Percentiles rank a stretch among this genome's conserved stretches.
These are phyloP conservation scores for Tricholoma sp. DNA, from an alignment of 768 basidiomycete species.

Conservation along the genomic window DNA sequence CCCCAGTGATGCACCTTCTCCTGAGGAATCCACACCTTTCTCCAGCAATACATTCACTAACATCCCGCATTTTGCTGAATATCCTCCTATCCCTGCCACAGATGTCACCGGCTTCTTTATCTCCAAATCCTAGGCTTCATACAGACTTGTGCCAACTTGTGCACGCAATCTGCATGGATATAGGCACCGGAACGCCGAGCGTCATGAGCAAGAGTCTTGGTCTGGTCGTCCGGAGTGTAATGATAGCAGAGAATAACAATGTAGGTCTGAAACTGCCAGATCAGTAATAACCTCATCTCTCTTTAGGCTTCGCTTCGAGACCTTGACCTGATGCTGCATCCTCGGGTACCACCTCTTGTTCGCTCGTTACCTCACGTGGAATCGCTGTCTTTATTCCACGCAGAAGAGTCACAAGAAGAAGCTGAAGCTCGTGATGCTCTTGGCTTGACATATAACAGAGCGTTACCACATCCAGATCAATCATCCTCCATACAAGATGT, in stretches of 20 bases:
- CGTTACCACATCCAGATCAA: background rate
- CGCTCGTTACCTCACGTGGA: slow-evolving; percentile 64
- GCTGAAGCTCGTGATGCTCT: slow-evolving; percentile 36
- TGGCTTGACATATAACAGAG: slow-evolving; percentile 21
- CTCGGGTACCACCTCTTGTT: slow-evolving; percentile 72
- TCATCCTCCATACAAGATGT: slow-evolving; percentile 16
- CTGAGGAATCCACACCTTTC: slow-evolving; percentile 48
- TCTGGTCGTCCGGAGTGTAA: slow-evolving; percentile 36
- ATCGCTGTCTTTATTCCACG: slow-evolving; percentile 51
- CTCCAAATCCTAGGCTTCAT: slow-evolving; percentile 47
- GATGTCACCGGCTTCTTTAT: slow-evolving; percentile 50
- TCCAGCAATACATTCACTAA: slow-evolving; percentile 51
- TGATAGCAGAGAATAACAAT: slow-evolving; percentile 7
- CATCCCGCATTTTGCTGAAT: slow-evolving; percentile 53
- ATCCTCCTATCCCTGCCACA: slow-evolving; percentile 52
- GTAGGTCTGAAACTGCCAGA: slow-evolving; percentile 6
- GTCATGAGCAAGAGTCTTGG: slow-evolving; percentile 58
- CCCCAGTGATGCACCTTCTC: slow-evolving; percentile 44
- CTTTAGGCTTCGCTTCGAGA: slow-evolving; percentile 23
- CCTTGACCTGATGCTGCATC: slow-evolving; percentile 68
- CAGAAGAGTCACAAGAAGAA: slow-evolving; percentile 67
- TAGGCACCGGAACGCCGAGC: slow-evolving; percentile 50
- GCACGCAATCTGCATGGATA: slow-evolving; percentile 40
- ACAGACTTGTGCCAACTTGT: slow-evolving; percentile 39
- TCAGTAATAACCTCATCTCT: background rate